These are phyloP conservation scores for Eucalyptus curtisii DNA, from an alignment of 345 rosid species.

Conservation along the genomic window DNA sequence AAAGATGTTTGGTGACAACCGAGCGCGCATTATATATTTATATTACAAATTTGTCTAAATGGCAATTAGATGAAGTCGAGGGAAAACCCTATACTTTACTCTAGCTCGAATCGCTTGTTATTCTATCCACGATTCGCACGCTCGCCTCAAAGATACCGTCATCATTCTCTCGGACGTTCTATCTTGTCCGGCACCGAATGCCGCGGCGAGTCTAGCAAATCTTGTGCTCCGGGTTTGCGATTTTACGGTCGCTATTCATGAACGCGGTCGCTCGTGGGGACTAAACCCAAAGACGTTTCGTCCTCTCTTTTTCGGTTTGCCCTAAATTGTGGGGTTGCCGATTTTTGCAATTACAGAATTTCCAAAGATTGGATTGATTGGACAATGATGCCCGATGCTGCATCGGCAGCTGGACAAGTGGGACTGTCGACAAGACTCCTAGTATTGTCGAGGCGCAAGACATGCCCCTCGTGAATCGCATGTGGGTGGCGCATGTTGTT, in stretches of 20 bases:
- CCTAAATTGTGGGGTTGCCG: neutral
- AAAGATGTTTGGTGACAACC: neutral
- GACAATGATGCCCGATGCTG: neutral
- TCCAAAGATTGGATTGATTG: neutral
- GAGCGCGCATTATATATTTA: neutral
- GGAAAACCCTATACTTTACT: neutral
- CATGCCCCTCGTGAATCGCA: neutral
- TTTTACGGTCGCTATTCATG: neutral
- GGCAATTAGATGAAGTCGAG: neutral
- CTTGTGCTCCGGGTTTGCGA: neutral
- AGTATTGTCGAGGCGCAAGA: neutral
- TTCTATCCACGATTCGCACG: neutral
- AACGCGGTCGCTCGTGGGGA: neutral
- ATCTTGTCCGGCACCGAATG: neutral
- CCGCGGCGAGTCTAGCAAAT: neutral
- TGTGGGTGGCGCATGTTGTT: neutral
- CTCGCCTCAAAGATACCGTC: neutral
- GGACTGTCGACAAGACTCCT: neutral
- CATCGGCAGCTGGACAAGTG: neutral
- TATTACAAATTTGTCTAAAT: neutral
- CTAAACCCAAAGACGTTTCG: neutral
- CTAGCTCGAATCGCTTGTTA: neutral
- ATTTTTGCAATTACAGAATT: neutral
- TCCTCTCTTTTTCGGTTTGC: neutral
- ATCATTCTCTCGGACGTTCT: neutral